Evolutionary conservation across 2,329 filamentous ascomycete species (phyloP).

Genomic region (Aureobasidium musti): DNA sequence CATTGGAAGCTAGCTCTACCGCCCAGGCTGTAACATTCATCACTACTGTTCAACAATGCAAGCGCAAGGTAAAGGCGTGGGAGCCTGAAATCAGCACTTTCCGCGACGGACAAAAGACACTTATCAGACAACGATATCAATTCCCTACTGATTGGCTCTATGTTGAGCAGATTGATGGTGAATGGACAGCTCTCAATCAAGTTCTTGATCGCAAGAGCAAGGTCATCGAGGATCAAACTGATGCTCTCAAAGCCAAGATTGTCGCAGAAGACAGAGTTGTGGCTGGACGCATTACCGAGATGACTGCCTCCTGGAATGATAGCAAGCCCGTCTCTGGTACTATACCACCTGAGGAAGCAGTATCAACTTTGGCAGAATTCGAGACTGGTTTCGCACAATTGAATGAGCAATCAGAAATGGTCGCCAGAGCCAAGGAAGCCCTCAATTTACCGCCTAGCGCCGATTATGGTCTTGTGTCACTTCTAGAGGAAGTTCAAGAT

Average conservation of each 20-base stretch:
- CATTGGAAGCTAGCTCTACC: constrained; percentile 90
- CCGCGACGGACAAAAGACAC: constrained; percentile 88
- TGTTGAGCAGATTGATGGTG: constrained; percentile 92
- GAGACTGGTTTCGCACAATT: constrained; percentile 82
- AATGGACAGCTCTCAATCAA: constrained; percentile 93
- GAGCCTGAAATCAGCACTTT: constrained; percentile 95
- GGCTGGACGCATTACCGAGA: constrained; percentile 80
- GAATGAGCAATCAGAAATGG: constrained; percentile 86
- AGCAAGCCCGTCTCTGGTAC: constrained; percentile 96
- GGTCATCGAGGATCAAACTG: constrained; percentile 94
- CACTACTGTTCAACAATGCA: constrained; percentile 94
- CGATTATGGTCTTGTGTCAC: constrained; percentile 78
- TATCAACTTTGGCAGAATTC: constrained; percentile 76
- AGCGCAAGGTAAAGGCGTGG: constrained; percentile 90
- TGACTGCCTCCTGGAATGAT: constrained; percentile 86
- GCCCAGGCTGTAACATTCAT: constrained; percentile 98
- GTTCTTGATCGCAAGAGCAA: constrained; percentile 89
- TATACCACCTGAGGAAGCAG: constrained; percentile 86
- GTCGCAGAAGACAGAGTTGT: constrained; percentile 90
- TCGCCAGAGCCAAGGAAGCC: constrained; percentile 94
- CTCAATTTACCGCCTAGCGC: constrained; percentile 80
- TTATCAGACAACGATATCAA: constrained; percentile 89
- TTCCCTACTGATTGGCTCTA: constrained; percentile 93
- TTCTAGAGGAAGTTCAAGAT: constrained; percentile 94
- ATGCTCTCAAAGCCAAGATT: constrained; percentile 93